Percentiles rank a stretch among this genome's conserved stretches.
Conservation (phyloP, 1,284 basidiomycete genomes). For the Irpex lacteus region DNA sequence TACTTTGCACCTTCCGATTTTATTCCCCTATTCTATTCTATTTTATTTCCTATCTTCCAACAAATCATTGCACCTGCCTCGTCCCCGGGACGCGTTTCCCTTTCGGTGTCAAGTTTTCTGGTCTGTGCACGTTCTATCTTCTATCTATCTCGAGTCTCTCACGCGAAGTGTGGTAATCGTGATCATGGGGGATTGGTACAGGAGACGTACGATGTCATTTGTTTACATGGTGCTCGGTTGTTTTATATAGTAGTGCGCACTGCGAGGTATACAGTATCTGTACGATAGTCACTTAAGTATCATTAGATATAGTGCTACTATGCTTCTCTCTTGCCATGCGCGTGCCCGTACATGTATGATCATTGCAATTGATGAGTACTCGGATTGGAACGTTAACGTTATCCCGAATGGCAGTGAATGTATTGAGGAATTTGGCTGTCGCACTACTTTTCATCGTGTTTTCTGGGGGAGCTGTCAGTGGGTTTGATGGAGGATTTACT, state of each 20-base stretch:
- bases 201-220: background rate
- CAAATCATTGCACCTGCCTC: too few species aligned
- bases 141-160: background rate
- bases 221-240: background rate
- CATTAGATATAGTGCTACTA: background rate
- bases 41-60: background rate
- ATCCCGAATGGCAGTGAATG: background rate
- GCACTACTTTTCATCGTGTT: background rate
- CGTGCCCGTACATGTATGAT: too few species aligned
- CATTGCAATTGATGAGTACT: too few species aligned
- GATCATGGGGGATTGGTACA: background rate
- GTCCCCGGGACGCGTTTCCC: too few species aligned
- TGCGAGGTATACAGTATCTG: background rate
- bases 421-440: background rate
- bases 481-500: background rate
- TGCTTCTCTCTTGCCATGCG: too few species aligned
- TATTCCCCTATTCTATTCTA: background rate
- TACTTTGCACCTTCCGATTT: background rate
- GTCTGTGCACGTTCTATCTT: background rate
- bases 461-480: background rate
- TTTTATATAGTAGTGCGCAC: background rate
- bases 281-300: background rate
- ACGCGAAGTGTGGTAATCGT: background rate
- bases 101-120: too few species aligned
- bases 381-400: background rate